These are phyloP conservation scores for Amylocarpus encephaloides DNA, from an alignment of 2,329 filamentous ascomycete species.

Conservation along the genomic window DNA sequence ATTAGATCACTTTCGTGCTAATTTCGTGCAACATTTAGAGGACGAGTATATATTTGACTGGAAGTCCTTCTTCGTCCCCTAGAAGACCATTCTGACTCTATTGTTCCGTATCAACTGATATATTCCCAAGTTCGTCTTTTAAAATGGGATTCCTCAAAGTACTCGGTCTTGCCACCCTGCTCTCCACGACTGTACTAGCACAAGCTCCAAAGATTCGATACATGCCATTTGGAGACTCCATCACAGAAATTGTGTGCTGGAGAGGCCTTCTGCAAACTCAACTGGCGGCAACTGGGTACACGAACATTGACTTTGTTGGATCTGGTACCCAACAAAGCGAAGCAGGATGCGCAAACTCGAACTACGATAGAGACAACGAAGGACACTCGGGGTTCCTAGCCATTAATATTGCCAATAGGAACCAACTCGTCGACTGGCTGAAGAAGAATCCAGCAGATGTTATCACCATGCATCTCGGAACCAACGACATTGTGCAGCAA, in stretches of 20 bases:
- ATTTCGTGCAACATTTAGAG: no score
- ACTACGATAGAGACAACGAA: conserved; percentile 39
- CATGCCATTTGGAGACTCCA: conserved; percentile 3
- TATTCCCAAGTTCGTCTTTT: no score
- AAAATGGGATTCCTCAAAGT: no score
- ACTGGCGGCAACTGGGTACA: conserved; percentile 28
- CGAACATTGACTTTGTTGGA: conserved; percentile 33
- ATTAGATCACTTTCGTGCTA: no score
- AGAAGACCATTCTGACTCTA: no score
- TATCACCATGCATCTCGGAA: conserved; percentile 41
- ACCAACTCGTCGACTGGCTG: conserved; percentile 36
- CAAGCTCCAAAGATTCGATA: not conserved
- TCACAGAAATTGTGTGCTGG: conserved; percentile 26
- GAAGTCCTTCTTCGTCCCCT: no score
- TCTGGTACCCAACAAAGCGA: conserved; percentile 26
- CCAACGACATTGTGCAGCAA: conserved; percentile 36
- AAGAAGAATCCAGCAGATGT: conserved; percentile 35
- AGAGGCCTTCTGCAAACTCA: conserved; percentile 32
- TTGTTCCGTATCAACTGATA: no score
- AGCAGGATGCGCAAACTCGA: conserved; percentile 32
- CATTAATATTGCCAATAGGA: conserved; percentile 34
- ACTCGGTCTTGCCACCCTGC: no score
- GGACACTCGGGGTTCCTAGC: conserved; percentile 38
- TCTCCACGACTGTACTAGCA: not conserved
- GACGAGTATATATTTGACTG: no score